phyloP scores from a whole-genome alignment of 129 eudicot species.

The Kitagawia praeruptora region DNA sequence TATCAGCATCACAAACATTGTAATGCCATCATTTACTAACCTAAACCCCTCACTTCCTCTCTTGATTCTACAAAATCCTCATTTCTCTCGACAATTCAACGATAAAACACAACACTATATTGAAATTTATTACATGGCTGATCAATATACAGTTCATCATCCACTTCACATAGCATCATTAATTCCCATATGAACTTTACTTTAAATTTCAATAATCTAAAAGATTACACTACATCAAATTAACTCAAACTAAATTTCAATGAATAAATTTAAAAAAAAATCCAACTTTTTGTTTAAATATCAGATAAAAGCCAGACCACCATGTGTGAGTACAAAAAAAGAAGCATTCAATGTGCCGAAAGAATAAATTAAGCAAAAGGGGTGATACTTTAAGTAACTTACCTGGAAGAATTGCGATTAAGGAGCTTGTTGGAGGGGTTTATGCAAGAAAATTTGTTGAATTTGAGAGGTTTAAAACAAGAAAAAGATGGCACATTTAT shows the following conservation, averaged over 20 bases:
- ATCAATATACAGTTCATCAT: neutral
- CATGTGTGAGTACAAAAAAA: too few relatives aligned
- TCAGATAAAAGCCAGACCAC: too few relatives aligned
- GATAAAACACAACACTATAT: neutral
- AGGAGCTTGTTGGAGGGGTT: constrained; percentile 7
- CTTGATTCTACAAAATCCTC: neutral
- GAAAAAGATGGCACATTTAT: constrained; percentile 1
- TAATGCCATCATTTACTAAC: neutral
- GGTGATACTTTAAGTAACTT: neutral
- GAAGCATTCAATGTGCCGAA: too few relatives aligned
- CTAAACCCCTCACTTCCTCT: neutral
- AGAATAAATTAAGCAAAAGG: neutral
- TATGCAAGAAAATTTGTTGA: constrained; percentile 3
- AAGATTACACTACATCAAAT: neutral
- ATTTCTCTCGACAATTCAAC: neutral
- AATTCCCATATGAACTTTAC: neutral
- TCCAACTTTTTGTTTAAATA: neutral
- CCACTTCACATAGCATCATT: neutral
- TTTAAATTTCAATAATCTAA: neutral
- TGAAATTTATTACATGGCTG: neutral
- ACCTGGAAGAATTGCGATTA: constrained; percentile 31
- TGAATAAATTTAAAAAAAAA: too few relatives aligned
- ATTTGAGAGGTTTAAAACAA: constrained; percentile 18
- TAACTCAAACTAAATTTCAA: neutral
- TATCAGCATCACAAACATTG: neutral